phyloP scores from a whole-genome alignment of 2,329 filamentous ascomycete species.

The Colletotrichum sp. region DNA sequence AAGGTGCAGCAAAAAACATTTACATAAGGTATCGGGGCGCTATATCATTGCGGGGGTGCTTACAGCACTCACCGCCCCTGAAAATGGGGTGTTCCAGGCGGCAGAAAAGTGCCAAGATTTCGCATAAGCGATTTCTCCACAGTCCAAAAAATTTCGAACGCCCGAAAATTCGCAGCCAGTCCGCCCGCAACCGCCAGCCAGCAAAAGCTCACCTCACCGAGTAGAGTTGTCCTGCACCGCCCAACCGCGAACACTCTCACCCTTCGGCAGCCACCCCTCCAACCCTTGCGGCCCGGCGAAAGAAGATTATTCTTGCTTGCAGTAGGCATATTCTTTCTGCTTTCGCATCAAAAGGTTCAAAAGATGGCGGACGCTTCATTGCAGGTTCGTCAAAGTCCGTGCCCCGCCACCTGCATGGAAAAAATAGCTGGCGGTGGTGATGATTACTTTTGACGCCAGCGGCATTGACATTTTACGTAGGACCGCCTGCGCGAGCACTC shows the following conservation, averaged over 20 bases:
- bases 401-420: conserved; percentile 17
- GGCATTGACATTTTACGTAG: conserved; percentile 16
- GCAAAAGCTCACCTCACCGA: conserved; percentile 7
- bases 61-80: not conserved
- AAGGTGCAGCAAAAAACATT: not conserved
- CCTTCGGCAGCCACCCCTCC: not conserved
- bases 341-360: not conserved
- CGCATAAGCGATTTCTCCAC: conserved; percentile 25
- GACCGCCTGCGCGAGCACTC: conserved; percentile 45
- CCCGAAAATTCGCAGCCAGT: conserved; percentile 22
- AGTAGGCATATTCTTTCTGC: not conserved
- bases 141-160: conserved; percentile 23
- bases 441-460: not conserved
- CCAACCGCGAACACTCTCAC: not conserved
- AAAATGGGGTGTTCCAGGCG: not conserved
- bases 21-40: conserved; percentile 6
- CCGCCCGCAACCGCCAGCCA: conserved; percentile 9
- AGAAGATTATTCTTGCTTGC: not conserved
- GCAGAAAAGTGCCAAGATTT: conserved; percentile 24
- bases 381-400: conserved; percentile 45
- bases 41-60: conserved; percentile 3
- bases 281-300: not conserved
- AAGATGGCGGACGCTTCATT: conserved; percentile 50
- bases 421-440: not conserved
- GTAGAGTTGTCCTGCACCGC: conserved; percentile 4